Base-by-base conservation (phyloP, 2,329 filamentous ascomycete genomes). In the Cladosporium sp. region DNA sequence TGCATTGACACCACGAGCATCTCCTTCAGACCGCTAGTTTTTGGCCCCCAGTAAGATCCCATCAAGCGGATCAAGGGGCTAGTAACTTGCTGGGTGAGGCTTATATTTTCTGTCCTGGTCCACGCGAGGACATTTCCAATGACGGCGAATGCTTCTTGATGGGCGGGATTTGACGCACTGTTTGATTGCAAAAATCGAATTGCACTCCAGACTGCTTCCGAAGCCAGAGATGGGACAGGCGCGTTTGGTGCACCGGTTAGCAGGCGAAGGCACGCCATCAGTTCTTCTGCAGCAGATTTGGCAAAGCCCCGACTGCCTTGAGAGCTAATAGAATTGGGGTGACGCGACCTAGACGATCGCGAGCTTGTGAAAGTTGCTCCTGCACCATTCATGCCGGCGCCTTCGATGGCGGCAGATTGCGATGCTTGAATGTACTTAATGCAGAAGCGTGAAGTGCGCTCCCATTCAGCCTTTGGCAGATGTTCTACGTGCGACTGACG, bases 401-500 rank as follows among this genome's bases (percentile, higher is more conserved):
- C 45, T 8, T 61, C 56, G 19, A 63, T 61, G 19, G 55, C 48
- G 13, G 67, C 63, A 13, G 52, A 46, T 8, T 57, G 51, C 7
- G 56, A 56, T 6, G 52, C 61, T 33, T 59, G 58, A 34, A 95
- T 74, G n/a, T 77, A 75, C 31, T 80, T 74, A 49, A 84, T 74
- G 59, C 88, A 87, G 62, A 97, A 93, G 46, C 83, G 77, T 13
- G 87, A 78, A n/a, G 43, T 32, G 9, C 43, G 50, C 31, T 46
- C 43, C 90, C 91, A 95, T 53, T 82, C 77, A 11, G 81, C 76
- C 16, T 74, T 74, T 9, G 82, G 79, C 10, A 97, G 75, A 62
- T 90, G 84, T 69, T 97, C 95, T 28, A 87, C 83, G 67, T 95
- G 89, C 14, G 88, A 79, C 43, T 83, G 81, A 61, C 87, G 81